Evolutionary conservation across 345 rosid species (phyloP).

Genomic region (Gynandropsis gynandra): DNA sequence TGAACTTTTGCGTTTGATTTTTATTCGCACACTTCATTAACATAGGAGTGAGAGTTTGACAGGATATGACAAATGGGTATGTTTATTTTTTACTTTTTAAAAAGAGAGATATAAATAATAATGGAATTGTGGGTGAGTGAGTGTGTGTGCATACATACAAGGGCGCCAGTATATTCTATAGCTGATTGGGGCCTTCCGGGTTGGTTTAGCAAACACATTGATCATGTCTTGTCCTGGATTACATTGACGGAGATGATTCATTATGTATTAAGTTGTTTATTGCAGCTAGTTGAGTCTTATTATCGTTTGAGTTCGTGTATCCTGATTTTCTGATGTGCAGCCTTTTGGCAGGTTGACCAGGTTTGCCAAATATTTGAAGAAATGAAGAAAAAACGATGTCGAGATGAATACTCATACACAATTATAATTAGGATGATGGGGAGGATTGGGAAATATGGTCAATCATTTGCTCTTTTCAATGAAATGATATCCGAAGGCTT

Average conservation of each 20-base stretch:
- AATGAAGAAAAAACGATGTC: slow-evolving; percentile 62
- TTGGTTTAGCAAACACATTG: background rate
- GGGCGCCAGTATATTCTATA: background rate
- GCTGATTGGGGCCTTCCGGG: background rate
- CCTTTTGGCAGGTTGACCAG: slow-evolving; percentile 60
- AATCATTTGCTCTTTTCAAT: slow-evolving; percentile 54
- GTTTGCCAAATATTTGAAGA: slow-evolving; percentile 66
- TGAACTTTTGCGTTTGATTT: no score
- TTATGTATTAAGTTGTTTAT: background rate
- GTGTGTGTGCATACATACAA: background rate
- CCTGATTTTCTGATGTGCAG: slow-evolving; percentile 68
- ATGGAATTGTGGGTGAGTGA: no score
- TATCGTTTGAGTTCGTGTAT: slow-evolving; percentile 5
- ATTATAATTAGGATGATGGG: slow-evolving; percentile 81
- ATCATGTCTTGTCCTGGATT: background rate
- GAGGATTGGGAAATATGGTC: slow-evolving; percentile 50
- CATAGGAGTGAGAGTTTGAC: no score
- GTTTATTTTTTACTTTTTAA: no score
- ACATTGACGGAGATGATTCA: no score
- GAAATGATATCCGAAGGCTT: slow-evolving; percentile 58
- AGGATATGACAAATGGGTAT: no score
- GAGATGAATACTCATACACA: slow-evolving; percentile 72
- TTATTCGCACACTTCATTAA: no score
- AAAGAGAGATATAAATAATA: no score
- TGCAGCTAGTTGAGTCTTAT: background rate